A percentile compares a stretch with the other conserved stretches of the same genome.
phyloP scores from a whole-genome alignment of 106 monocot species.

The Apostasia shenzhenica region DNA sequence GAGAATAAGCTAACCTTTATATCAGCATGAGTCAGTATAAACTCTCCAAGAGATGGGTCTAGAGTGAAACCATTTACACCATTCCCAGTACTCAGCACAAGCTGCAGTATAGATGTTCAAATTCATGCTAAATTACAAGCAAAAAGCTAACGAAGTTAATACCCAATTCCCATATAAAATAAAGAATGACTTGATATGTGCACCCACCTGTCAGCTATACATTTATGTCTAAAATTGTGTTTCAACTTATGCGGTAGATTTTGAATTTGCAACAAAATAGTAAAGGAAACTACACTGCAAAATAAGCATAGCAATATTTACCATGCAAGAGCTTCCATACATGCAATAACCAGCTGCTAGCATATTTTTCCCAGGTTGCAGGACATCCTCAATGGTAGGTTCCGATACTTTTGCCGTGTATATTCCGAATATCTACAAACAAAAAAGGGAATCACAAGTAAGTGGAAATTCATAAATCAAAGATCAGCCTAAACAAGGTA shows the following conservation, averaged over 20 bases:
- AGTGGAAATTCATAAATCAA: neutral
- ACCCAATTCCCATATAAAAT: no score
- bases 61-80: slow-evolving; percentile 97
- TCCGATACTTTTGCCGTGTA: slow-evolving; percentile 63
- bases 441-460: neutral
- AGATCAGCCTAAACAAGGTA: neutral
- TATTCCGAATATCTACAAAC: slow-evolving; percentile 84
- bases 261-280: no score
- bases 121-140: neutral
- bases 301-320: slow-evolving; percentile 15
- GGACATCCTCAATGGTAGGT: slow-evolving; percentile 61
- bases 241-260: neutral
- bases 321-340: slow-evolving; percentile 98
- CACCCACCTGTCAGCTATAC: no score
- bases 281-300: no score
- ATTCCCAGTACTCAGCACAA: slow-evolving; percentile 81
- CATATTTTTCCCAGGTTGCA: slow-evolving; percentile 88
- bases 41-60: slow-evolving; percentile 98
- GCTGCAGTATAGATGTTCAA: slow-evolving; percentile 32
- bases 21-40: slow-evolving; percentile 87
- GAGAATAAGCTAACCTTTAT: slow-evolving; percentile 50
- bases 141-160: neutral
- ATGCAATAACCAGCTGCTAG: slow-evolving; percentile 98
- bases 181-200: no score
- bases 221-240: no score